Evolutionary conservation across 352 stramenopile genomes (phyloP), one percentile per base, ranked within the genome.

Genomic region (Phytophthora sojae): DNA sequence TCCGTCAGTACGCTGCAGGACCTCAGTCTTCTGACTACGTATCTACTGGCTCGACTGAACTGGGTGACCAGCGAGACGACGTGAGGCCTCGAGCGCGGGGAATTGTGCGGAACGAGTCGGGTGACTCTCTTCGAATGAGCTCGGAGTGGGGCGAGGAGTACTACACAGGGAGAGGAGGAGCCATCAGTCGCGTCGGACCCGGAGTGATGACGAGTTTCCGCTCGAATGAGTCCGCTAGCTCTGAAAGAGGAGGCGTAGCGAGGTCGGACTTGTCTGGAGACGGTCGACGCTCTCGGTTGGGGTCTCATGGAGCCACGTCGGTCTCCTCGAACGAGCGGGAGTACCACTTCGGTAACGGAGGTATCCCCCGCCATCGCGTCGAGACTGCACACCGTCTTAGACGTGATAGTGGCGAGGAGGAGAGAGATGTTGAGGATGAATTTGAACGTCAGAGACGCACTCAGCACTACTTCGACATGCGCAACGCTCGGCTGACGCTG

Each of bases 81-180:
- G 26, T 63, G n/a, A 62, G 67, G n/a, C 57, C 54, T 47, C 72
- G 68, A 62, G 47, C 61, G 21, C 7, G 70, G 53, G 72, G 58
- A 57, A 58, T 74, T 39, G 25, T 45, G 17, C 60, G 57, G 21
- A 79, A 69, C 30, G 68, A 80, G 6, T 76, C 65, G 6, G 55
- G 73, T 19, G 80, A 90, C 21, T 74, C 72, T 6, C 77, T 90
- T 58, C 73, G 70, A 8, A 75, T 86, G 17, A 78, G 74, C 29
- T 81, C 73, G 0, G 79, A 88, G 39, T 89, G 78, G 69, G 73
- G 76, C 4, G 32, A 75, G 7, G 77, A 88, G 21, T 69, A 64
- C 25, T 61, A 61, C 25, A 44, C 62, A 7, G 57, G 59, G 21
- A 57, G 51, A 23, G 53, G 25, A 6, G 30, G 19, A 26, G 29